Evolutionary conservation across 106 monocot species (phyloP), one percentile per base, ranked within the genome.

Genomic region (Apostasia shenzhenica): DNA sequence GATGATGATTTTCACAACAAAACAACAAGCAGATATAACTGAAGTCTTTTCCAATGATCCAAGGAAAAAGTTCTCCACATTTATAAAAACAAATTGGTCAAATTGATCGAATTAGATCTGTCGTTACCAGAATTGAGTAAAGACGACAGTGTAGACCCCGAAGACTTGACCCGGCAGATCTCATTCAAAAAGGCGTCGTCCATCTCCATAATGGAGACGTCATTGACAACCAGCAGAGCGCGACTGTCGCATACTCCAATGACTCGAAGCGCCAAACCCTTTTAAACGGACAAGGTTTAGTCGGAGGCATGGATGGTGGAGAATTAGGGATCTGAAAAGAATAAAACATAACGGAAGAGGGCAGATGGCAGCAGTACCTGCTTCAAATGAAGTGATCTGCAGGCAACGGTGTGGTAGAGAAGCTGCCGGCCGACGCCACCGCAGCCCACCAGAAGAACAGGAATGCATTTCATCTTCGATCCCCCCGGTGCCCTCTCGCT

Each of bases 361-460:
- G 38, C 4, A 45, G 42, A 14, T 39, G 40, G 69, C 55, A 46
- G 38, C 44, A 40, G 14, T 84, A 65, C 99, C 87, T 81, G 81
- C 54, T 90, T 79, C 79, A 85, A 80, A 67, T 99, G 99, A 50
- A 90, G 85, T 54, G 78, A 41, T 54, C 99, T 68, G 78, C 87
- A 99, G 79, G 55, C 54, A 76, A 88, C 77, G 72, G 93, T 83
- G 81, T 90, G 99, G 26, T 85, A 67, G 45, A 93, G 83, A 49
- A 99, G 83, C 70, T 99, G 85, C 11, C 90, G 92, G 2, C 99
- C 99, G 49, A 99, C 99, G 72, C 93, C 92, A 57, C 99, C 99
- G 67, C 89, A 90, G 44, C 99, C 99, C 60, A 90, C 41, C 59
- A 99, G 75, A 14, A 99, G 73, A 42, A 90, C 8, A 10, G 90